Conservation (phyloP, 768 basidiomycete species). For the Ephemerocybe angulata region DNA sequence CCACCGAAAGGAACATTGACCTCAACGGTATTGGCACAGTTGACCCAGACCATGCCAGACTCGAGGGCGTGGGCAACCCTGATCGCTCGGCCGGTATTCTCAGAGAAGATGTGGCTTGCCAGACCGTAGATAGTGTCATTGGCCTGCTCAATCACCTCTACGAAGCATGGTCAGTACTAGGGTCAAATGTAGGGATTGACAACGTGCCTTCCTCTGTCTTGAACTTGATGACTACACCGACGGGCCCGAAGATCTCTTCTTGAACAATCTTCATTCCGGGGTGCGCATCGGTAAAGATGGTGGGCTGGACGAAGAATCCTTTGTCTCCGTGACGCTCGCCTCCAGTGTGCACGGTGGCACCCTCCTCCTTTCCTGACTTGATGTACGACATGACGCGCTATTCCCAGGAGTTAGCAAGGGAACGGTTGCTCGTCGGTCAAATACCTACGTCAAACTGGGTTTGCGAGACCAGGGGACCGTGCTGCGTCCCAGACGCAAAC, state of each 20-base stretch:
- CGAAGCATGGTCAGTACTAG: not conserved
- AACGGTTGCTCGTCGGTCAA: not conserved
- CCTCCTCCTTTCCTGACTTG: conserved; percentile 64
- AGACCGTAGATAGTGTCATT: conserved; percentile 81
- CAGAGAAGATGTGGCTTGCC: conserved; percentile 72
- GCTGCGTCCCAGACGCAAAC: conserved; percentile 50
- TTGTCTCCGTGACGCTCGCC: conserved; percentile 51
- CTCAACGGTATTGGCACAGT: conserved; percentile 42
- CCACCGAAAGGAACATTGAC: conserved; percentile 63
- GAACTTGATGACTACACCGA: conserved; percentile 75
- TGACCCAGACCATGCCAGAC: conserved; percentile 51
- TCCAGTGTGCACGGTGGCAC: conserved; percentile 63
- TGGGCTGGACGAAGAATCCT: conserved; percentile 69
- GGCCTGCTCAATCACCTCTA: conserved; percentile 53
- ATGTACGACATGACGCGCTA: conserved; percentile 80
- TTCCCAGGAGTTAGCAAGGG: not conserved
- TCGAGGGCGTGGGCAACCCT: conserved; percentile 60
- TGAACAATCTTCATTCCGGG: conserved; percentile 71
- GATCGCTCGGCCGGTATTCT: conserved; percentile 64
- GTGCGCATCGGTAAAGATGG: conserved; percentile 65
- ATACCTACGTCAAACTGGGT: conserved; percentile 58
- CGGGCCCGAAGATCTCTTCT: conserved; percentile 81
- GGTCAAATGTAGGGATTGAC: not conserved
- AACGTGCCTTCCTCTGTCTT: conserved; percentile 46
- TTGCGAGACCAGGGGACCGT: conserved; percentile 73